Evolutionary conservation across 1,284 basidiomycete species (phyloP).

Genomic region (Cutaneotrichosporon sp.): DNA sequence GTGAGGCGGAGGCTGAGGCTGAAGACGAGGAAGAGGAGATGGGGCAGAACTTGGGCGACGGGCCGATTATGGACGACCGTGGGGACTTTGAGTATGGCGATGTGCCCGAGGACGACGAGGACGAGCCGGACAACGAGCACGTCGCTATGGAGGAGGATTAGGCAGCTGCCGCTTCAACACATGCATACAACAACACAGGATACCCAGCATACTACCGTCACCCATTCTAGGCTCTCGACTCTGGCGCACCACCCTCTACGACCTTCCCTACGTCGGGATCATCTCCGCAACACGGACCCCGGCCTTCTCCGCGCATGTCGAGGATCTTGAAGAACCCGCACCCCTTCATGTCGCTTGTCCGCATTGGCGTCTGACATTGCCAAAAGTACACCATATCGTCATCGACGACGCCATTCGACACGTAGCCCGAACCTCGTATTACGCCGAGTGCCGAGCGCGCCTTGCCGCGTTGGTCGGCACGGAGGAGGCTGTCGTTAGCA

Average conservation of each 20-base stretch:
- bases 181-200: constrained; percentile 9
- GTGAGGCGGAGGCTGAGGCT: constrained; percentile 22
- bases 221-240: constrained; percentile 1
- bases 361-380: constrained; percentile 76
- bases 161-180: constrained; percentile 1
- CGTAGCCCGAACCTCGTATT: background rate
- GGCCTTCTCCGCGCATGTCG: constrained; percentile 70
- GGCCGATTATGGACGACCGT: constrained; percentile 34
- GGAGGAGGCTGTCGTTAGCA: constrained; percentile 39
- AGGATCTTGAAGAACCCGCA: constrained; percentile 78
- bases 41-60: constrained; percentile 31
- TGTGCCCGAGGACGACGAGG: constrained; percentile 34
- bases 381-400: constrained; percentile 71
- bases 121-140: constrained; percentile 44
- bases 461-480: constrained; percentile 54
- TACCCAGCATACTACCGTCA: constrained; percentile 8
- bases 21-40: constrained; percentile 31
- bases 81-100: constrained; percentile 46
- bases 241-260: background rate
- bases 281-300: constrained; percentile 54
- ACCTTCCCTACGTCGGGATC: background rate
- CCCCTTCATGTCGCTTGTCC: constrained; percentile 74
- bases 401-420: constrained; percentile 24
- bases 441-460: constrained; percentile 25
- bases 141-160: constrained; percentile 25